Base-by-base conservation (phyloP, 306 rosid species). In the Vicia faba region DNA sequence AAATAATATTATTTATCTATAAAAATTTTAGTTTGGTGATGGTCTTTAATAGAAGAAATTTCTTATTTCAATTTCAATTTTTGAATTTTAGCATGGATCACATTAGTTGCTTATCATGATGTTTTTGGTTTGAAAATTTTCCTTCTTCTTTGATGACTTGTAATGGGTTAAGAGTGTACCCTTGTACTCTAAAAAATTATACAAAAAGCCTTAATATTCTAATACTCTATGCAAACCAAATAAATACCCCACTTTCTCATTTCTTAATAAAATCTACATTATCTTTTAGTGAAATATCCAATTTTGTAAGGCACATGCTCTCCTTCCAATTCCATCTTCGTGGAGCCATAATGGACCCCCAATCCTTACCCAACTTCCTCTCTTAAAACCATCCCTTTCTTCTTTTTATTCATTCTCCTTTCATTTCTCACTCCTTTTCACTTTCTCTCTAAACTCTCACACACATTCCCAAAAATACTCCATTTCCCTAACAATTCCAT, bases 401-500 rank as follows among this genome's bases (percentile, higher is more conserved):
- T 66, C 39, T 71, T 39, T 69, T 28, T 56, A 41, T 41, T 65
- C 67, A 59, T 75, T 74, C 61, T 35, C 19, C 40, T 10, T 78
- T 81, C 33, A 81, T 45, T 74, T 64, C 61, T 64, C 61, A 61
- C 78, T 85, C 85, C 11, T 26, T 70, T 55, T 29, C 85, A 14
- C 31, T 70, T 29, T 50, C 70, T 60, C 65, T 41, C 66, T 59
- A 1, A 23, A 9, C 61, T 55, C 58, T n/a, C 53, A 68, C 70
- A 60, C 67, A 70, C 63, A 39, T n/a, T 43, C 58, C 5, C 58
- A 12, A 58, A 78, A 35, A 14, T 4, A 5, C 16, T 1, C 49
- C 14, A 53, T 38, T 66, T 23, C 57, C 12, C 26, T 20, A 18
- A 61, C 35, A n/a, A 49, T 35, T 55, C 78, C 38, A 88, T 88